Evolutionary conservation across 257 asterid species (phyloP).

Genomic region (Penstemon barbatus): DNA sequence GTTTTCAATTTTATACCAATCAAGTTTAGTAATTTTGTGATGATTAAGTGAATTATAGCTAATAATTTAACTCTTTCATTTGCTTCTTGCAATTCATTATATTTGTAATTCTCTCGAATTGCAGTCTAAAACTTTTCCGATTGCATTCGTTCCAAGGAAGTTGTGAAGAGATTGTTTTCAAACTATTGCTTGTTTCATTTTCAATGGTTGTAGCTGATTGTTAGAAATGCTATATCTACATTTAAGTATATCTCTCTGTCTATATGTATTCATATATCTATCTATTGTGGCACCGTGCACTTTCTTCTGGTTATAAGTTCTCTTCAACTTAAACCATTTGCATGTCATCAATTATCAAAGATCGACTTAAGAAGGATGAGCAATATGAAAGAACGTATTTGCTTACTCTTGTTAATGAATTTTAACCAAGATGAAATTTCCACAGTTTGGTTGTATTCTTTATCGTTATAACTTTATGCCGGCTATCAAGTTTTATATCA

Average conservation of each 20-base stretch:
- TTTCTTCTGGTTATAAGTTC: not conserved
- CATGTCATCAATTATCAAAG: not conserved
- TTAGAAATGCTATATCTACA: not conserved
- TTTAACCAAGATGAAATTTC: slow-evolving; percentile 10
- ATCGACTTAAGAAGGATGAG: slow-evolving; percentile 4
- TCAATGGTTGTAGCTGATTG: slow-evolving; percentile 16
- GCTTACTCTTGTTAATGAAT: slow-evolving; percentile 17
- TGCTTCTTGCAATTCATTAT: not conserved
- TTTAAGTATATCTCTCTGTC: not conserved
- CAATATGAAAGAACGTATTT: not conserved
- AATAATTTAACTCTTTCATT: not conserved
- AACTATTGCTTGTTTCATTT: not conserved
- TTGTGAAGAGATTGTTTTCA: not conserved
- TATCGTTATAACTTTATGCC: slow-evolving; percentile 2
- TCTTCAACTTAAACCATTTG: not conserved
- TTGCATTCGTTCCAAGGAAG: not conserved
- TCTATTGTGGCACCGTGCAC: not conserved
- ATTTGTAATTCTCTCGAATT: not conserved
- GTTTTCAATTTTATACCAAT: not conserved
- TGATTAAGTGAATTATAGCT: not conserved
- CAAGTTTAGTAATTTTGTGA: not conserved
- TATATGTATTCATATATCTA: not conserved
- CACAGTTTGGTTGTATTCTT: slow-evolving; percentile 6
- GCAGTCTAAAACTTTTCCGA: not conserved
- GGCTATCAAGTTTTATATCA: slow-evolving; percentile 10